These are phyloP conservation scores for Phaeophleospora eucalypticola DNA, from an alignment of 2,329 filamentous ascomycete species.

Conservation along the genomic window DNA sequence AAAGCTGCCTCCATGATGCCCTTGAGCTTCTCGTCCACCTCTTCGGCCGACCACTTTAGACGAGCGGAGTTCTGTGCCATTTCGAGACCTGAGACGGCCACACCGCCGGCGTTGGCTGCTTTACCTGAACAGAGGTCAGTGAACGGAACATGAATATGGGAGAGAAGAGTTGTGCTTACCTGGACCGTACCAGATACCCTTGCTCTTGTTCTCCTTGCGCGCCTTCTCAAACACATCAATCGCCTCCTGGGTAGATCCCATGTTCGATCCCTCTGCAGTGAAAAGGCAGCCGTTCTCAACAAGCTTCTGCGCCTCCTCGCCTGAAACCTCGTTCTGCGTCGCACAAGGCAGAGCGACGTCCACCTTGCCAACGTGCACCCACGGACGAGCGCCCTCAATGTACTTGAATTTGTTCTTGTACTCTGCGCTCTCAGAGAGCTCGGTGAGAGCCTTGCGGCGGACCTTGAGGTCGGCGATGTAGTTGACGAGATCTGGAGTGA, in stretches of 20 bases:
- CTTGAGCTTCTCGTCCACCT: conserved; percentile 84
- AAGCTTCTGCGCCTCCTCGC: conserved; percentile 81
- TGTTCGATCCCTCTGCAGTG: conserved; percentile 96
- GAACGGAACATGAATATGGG: background rate
- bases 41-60: conserved; percentile 78
- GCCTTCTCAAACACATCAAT: conserved; percentile 87
- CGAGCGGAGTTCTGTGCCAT: conserved; percentile 97
- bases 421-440: conserved; percentile 56
- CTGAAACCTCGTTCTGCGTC: conserved; percentile 95
- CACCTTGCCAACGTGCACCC: conserved; percentile 83
- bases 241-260: conserved; percentile 95
- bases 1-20: conserved; percentile 94
- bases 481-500: conserved; percentile 75
- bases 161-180: conserved; percentile 36
- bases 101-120: conserved; percentile 95
- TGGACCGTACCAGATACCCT: conserved; percentile 89
- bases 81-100: conserved; percentile 94
- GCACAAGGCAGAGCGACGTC: conserved; percentile 90
- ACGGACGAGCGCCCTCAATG: conserved; percentile 81
- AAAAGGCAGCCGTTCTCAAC: conserved; percentile 73
- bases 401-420: conserved; percentile 72
- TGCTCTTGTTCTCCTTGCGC: conserved; percentile 64
- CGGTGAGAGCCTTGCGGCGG: conserved; percentile 74
- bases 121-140: conserved; percentile 52
- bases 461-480: conserved; percentile 83